phyloP scores from a whole-genome alignment of 768 basidiomycete species.

The Boletus sp. region DNA sequence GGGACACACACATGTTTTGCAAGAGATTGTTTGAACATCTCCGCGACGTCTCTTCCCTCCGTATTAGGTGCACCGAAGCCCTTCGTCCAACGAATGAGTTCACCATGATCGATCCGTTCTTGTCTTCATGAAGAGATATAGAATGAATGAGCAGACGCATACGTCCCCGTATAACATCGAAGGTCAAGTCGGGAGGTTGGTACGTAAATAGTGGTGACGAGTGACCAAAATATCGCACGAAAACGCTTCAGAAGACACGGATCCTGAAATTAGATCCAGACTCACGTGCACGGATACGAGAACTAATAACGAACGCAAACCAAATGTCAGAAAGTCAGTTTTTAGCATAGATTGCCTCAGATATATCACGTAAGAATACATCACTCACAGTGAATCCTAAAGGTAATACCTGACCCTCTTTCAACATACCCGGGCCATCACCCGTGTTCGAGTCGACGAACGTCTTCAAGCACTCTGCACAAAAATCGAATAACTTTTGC shows the following conservation, averaged over 20 bases:
- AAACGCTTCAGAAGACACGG: neutral
- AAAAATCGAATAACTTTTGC: slow-evolving; percentile 94
- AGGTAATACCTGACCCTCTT: slow-evolving; percentile 61
- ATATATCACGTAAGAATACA: neutral
- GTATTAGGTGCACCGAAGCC: slow-evolving; percentile 92
- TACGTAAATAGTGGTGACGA: neutral
- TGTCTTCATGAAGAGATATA: slow-evolving; percentile 52
- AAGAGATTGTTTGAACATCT: slow-evolving; percentile 86
- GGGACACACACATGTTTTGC: slow-evolving; percentile 60
- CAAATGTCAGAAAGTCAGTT: slow-evolving; percentile 4
- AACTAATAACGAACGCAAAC: slow-evolving; percentile 50
- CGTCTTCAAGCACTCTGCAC: slow-evolving; percentile 87
- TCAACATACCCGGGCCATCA: slow-evolving; percentile 45
- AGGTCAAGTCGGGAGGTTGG: neutral
- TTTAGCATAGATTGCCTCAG: neutral
- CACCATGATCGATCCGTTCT: slow-evolving; percentile 88
- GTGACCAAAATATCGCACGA: neutral
- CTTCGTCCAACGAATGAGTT: slow-evolving; percentile 98
- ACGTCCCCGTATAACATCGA: neutral
- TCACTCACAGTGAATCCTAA: slow-evolving; percentile 90
- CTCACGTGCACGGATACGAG: slow-evolving; percentile 92
- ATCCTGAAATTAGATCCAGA: slow-evolving; percentile 13
- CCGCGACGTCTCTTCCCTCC: slow-evolving; percentile 90
- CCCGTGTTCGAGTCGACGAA: slow-evolving; percentile 79
- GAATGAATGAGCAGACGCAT: neutral